Conservation (phyloP, 202 grass and related monocot genomes). For the Bolboschoenoplectus hybrid region DNA sequence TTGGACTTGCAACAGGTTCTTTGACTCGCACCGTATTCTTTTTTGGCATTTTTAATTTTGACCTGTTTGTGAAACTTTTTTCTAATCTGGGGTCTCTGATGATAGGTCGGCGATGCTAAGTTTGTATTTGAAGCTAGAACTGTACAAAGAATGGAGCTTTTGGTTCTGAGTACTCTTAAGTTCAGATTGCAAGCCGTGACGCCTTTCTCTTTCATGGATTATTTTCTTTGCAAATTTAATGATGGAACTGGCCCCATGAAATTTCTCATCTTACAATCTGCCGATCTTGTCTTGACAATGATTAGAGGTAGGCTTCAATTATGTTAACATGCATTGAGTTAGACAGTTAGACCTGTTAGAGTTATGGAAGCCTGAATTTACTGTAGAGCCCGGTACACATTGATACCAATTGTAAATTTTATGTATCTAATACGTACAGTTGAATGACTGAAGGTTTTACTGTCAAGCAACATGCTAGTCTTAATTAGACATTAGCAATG, state of each 20-base stretch:
- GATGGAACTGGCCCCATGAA: constrained; percentile 56
- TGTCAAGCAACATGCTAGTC: neutral
- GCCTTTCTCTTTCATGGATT: constrained; percentile 87
- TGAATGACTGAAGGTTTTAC: neutral
- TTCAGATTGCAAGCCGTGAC: constrained; percentile 90
- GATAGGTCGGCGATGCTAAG: constrained; percentile 58
- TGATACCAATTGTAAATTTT: neutral
- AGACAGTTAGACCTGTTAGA: neutral
- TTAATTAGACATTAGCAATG: neutral
- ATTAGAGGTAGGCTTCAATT: constrained; percentile 56
- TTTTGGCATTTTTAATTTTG: constrained; percentile 20
- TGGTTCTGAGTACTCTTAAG: constrained; percentile 70
- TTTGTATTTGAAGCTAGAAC: constrained; percentile 75
- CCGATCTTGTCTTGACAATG: constrained; percentile 73
- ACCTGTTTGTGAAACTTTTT: constrained; percentile 14
- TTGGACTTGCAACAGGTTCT: constrained; percentile 86
- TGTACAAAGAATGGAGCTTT: constrained; percentile 91
- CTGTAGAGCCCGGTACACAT: neutral
- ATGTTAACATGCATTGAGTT: constrained; percentile 7
- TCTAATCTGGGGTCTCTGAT: constrained; percentile 27
- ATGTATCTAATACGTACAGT: neutral
- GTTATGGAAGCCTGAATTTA: constrained; percentile 8
- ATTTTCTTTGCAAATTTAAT: constrained; percentile 83
- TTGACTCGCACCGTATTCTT: neutral
- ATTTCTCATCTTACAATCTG: constrained; percentile 53